phyloP scores from a whole-genome alignment of 495 filamentous ascomycete species.

The Penicillium crystallinum region DNA sequence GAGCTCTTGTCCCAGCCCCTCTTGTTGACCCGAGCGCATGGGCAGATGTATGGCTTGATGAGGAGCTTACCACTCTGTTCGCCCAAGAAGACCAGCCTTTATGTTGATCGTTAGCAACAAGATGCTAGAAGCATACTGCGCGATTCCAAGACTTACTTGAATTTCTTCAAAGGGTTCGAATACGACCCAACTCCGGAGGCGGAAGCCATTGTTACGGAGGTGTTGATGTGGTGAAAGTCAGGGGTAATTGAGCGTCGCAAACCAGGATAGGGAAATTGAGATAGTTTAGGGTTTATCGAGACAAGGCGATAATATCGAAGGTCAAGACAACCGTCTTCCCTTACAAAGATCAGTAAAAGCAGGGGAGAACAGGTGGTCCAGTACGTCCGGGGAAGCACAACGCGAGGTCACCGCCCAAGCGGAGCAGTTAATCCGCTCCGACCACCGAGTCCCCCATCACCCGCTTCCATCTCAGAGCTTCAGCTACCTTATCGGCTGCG shows the following conservation, averaged over 20 bases:
- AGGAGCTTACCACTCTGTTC: constrained; percentile 82
- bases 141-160: constrained; percentile 64
- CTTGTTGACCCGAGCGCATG: neutral
- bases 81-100: constrained; percentile 88
- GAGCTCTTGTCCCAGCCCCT: neutral
- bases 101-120: constrained; percentile 16
- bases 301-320: neutral
- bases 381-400: constrained; percentile 23
- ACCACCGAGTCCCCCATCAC: constrained; percentile 24
- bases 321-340: constrained; percentile 1
- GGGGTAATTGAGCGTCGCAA: constrained; percentile 12
- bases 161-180: constrained; percentile 99
- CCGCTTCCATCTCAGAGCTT: constrained; percentile 9
- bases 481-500: constrained; percentile 16
- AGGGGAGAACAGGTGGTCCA: constrained; percentile 5
- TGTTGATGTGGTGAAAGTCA: constrained; percentile 18
- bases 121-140: neutral
- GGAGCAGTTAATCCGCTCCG: constrained; percentile 29
- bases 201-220: constrained; percentile 47
- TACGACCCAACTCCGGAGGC: constrained; percentile 72
- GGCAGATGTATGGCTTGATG: constrained; percentile 1
- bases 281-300: neutral
- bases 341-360: constrained; percentile 10
- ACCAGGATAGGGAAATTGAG: neutral
- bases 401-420: constrained; percentile 17